Evolutionary conservation across 2,329 filamentous ascomycete genomes (phyloP), one percentile per base, ranked within the genome.

Genomic region (Scedosporium aurantiacum): DNA sequence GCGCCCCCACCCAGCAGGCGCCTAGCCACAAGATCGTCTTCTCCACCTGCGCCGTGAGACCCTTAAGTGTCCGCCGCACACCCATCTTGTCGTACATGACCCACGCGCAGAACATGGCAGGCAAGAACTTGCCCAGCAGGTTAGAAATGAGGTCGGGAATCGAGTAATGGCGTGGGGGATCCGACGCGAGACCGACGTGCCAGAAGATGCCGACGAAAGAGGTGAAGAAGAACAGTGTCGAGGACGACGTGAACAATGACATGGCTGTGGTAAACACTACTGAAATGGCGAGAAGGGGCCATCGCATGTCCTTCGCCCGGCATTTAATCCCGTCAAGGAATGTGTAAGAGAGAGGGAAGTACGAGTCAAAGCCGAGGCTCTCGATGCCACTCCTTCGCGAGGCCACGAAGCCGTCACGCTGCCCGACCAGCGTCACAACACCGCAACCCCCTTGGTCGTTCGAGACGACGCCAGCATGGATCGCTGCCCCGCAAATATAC

Each of bases 1-100:
- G 75, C 1, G 90, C 87, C 16, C 92, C 94, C 45, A 97, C 84
- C 88, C 95, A 99, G 69, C 89, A 91, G 6, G 86, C 87, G 1
- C 92, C 92, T 0, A 99, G 79, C 88, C 91, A 97, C 28, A 97
- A 79, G 2, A 97, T 74, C 0, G 91, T 90, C 78, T 96, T 97
- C 69, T 96, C 93, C 52, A 96, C 68, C 70, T 96, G 93, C 0
- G 92, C 91, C 0, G 84, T 87, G 2, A 97, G 79, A 1, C 85
- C 87, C 1, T 73, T 74, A 27, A 96, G 81, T 1, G 89, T 85
- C 55, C 89, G 87, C 4, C 84, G 79, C 8, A 94, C 82, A 60
- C 85, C 84, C 79, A 92, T 92, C 71, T 89, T 91, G 70, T 87
- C 85, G 75, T 91, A 97, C 64, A 97, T 86, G 63, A 94, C 91